Base-by-base conservation (phyloP, 1,139 yeast genomes). In the Lizanozyma gosingica region DNA sequence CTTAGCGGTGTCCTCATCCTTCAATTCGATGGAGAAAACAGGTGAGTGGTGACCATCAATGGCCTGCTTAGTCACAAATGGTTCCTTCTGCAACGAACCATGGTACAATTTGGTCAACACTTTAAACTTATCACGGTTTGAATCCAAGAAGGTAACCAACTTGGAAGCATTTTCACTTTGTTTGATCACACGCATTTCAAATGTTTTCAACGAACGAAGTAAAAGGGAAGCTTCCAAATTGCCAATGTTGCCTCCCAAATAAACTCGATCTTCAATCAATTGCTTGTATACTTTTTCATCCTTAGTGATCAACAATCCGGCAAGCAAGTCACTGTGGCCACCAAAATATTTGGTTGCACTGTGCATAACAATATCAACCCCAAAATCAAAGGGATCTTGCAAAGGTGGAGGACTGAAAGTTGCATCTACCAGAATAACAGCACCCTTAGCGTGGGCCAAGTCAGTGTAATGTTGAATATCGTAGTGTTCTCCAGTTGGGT, bases 401-500 rank as follows among this genome's bases (percentile, higher is more conserved):
- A 88, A 63, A 4, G 96, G 96, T 14, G 95, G 95, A 17, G 97
- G 97, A 2, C 95, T 97, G 58, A 90, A 81, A 0, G 97, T 90
- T 1, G 96, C 76, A 57, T 90, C 97, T 6, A 88, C 82, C 18
- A 80, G 55, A 18, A 90, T 59, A 17, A 67, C 56, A 0, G 95
- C 94, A 2, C 88, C 87, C 42, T 72, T 70, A 0, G 67, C 62
- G 54, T 87, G 95, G 0, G 94, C 92, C 41, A 68, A 63, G 2
- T 74, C 64, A 2, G 90, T 87, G 54, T 71, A 83, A 40, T 72
- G 61, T 17, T 65, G 62, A 41, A 88, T 76, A 53, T 83, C 86
- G 40, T 67, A 63, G n/a, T 81, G 76, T 4, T 72, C 64, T 1
- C 96, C 96, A 41, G 73, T 76, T 15, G 97, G 97, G 57, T 90